A percentile compares a stretch with the other conserved stretches of the same genome.
Conservation (phyloP, 179 eudicot genomes). For the Beta lomatogona region DNA sequence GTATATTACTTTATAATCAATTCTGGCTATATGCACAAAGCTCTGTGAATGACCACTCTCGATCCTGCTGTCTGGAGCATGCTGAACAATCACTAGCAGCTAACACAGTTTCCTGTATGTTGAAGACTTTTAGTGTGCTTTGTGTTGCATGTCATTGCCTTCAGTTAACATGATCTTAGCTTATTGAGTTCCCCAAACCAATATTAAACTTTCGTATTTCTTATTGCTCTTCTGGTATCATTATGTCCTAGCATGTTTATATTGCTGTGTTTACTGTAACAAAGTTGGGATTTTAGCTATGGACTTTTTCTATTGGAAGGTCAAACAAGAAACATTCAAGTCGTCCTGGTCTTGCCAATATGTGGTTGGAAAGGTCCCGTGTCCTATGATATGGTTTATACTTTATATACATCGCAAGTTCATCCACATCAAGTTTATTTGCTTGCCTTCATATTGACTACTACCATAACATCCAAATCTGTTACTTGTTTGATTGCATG, state of each 20-base stretch:
- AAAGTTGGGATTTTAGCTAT: background rate
- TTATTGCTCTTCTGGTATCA: background rate
- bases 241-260: background rate
- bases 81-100: background rate
- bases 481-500: background rate
- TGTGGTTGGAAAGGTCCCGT: background rate
- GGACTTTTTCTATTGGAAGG: background rate
- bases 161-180: background rate
- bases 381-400: background rate
- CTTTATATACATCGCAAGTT: background rate
- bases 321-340: background rate
- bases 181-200: background rate
- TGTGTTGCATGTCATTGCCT: conserved; percentile 8
- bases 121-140: background rate
- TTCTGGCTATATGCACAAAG: background rate
- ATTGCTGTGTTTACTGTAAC: background rate
- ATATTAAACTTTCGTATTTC: no score
- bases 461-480: background rate
- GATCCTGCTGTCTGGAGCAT: background rate
- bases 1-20: background rate
- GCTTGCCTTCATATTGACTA: background rate
- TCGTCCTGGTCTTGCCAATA: background rate
- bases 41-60: background rate
- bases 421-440: background rate
- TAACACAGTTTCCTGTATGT: background rate